Percentiles rank a stretch among this genome's conserved stretches.
Evolutionary conservation across 2,329 filamentous ascomycete genomes (phyloP).

Genomic region (Colletotrichum tropicale): DNA sequence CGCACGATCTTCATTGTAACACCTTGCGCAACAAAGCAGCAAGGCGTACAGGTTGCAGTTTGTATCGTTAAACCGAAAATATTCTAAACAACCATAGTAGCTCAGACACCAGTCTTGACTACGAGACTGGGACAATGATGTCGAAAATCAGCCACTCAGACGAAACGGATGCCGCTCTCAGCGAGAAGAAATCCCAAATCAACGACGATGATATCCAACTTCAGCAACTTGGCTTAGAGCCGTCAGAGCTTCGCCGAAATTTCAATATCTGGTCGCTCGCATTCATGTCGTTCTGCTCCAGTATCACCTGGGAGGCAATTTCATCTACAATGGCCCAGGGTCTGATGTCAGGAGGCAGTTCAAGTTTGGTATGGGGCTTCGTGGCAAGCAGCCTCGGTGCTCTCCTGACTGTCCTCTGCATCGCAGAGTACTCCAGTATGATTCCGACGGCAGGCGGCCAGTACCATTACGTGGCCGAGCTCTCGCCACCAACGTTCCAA

Average conservation of each 20-base stretch:
- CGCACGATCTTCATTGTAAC: background rate
- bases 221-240: background rate
- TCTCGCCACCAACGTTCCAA: slow-evolving; percentile 51
- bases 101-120: background rate
- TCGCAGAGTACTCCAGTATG: slow-evolving; percentile 47
- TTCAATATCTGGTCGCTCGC: background rate
- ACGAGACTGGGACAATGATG: background rate
- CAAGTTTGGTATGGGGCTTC: background rate
- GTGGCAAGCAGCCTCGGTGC: background rate
- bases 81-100: background rate
- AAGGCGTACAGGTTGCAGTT: background rate
- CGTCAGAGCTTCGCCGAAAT: background rate
- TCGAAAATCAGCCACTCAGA: background rate
- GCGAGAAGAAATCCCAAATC: background rate
- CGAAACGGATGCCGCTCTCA: background rate
- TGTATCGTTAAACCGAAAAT: background rate
- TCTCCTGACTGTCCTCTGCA: background rate
- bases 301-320: background rate
- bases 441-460: slow-evolving; percentile 59
- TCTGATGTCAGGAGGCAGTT: background rate
- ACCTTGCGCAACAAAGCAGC: background rate
- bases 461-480: slow-evolving; percentile 64
- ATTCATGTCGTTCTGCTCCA: background rate
- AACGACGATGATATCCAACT: background rate
- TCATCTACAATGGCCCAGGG: background rate